Base-by-base conservation (phyloP, 1,284 basidiomycete genomes). In the Uromyces viciae-fabae region DNA sequence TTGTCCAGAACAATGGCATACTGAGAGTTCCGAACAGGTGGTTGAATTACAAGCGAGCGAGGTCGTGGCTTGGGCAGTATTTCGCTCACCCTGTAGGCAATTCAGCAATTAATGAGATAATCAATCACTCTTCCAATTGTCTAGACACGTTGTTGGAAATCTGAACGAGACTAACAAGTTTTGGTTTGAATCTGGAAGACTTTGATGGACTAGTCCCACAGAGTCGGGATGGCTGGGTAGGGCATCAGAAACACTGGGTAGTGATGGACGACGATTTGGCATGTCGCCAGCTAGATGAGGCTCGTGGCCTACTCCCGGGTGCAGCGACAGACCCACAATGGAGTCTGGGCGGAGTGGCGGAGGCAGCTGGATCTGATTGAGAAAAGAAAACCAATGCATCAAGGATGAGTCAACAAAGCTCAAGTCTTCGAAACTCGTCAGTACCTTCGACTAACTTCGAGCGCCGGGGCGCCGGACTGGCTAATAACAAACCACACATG, bases 1-100 rank as follows among this genome's bases (percentile, higher is more conserved):
- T 25, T 72, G 11, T 72, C 69, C 28, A 72, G 69, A 52, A 72
- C 69, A 3, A 72, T 31, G 17, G 69, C 69, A 72, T 52, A 72
- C 17, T 72, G 69, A 4, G 69, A 72, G 36, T 72, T 72, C 25
- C 69, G 69, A 19, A 46, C 40, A 33, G 49, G 33, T 14, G 69
- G 49, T 19, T 42, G 69, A 4, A 46, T 72, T 36, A 72, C 54
- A 33, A 72, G 31, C 19, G 42, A 52, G 33, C 54, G 69, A 19
- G 69, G 8, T 36, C 49, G 69, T 19, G 69, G 36, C 36, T 49
- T 33, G 31, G 69, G 69, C 9, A 54, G 69, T 14, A 38, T 33
- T 15, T 72, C 69, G n/a, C 49, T 42, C 36, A 72, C 28, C 33
- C 69, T 72, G 66, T 11, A 31, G 33, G 11, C 17, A 54, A 54